These are phyloP conservation scores for Flaveria brownii DNA, from an alignment of 129 eudicot genomes.

Conservation along the genomic window DNA sequence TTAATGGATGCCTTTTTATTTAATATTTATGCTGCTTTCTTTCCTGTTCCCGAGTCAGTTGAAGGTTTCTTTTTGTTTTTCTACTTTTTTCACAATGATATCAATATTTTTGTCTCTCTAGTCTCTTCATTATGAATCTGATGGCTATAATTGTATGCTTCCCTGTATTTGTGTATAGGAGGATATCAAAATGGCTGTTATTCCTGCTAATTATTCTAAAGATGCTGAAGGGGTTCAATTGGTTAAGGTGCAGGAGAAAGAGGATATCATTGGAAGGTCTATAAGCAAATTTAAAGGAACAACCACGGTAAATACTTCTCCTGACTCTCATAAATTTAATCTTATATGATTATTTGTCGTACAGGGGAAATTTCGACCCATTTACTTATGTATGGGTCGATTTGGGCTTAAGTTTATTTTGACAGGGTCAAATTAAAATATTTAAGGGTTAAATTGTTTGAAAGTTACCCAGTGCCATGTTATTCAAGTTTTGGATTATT, in stretches of 20 bases:
- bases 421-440: too few relatives aligned
- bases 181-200: conserved; percentile 44
- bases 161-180: conserved; percentile 47
- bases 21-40: not conserved
- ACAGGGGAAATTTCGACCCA: not conserved
- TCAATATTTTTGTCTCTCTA: not conserved
- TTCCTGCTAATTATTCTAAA: conserved; percentile 30
- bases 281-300: conserved; percentile 71
- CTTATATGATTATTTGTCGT: not conserved
- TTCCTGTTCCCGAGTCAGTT: not conserved
- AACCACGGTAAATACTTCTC: conserved; percentile 57
- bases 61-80: too few relatives aligned
- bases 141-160: conserved; percentile 1
- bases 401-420: not conserved
- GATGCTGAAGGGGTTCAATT: conserved; percentile 40
- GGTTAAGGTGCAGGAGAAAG: conserved; percentile 63
- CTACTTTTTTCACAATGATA: not conserved
- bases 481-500: not conserved
- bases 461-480: not conserved
- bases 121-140: not conserved
- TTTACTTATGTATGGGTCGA: not conserved
- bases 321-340: not conserved
- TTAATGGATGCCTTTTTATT: not conserved
- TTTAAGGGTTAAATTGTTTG: not conserved
- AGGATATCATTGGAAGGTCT: conserved; percentile 63